phyloP scores from a whole-genome alignment of 441 rosid genomes.

The Hura crepitans region DNA sequence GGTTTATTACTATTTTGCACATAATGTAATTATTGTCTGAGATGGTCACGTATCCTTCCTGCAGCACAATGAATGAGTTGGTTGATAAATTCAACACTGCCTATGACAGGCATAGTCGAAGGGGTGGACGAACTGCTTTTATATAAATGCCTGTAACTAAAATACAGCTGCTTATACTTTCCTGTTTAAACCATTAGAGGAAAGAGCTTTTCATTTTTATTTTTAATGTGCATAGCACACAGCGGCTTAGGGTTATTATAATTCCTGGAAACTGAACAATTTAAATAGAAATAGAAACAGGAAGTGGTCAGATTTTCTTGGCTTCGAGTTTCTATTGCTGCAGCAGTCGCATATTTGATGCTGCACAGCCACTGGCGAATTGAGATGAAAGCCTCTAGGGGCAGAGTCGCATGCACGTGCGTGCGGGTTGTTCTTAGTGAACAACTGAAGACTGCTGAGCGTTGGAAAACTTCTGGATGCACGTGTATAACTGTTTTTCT shows the following conservation, averaged over 20 bases:
- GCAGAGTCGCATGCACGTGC: no score
- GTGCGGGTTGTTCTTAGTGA: no score
- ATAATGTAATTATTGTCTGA: neutral
- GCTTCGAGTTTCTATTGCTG: neutral
- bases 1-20: neutral
- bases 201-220: constrained; percentile 4
- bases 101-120: constrained; percentile 78
- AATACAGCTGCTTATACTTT: neutral
- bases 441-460: no score
- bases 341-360: neutral
- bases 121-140: constrained; percentile 88
- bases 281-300: constrained; percentile 23
- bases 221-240: constrained; percentile 28
- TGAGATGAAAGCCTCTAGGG: no score
- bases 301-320: constrained; percentile 12
- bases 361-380: neutral
- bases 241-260: constrained; percentile 21
- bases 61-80: constrained; percentile 89
- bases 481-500: no score
- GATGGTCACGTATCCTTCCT: neutral
- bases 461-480: no score
- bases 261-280: constrained; percentile 17
- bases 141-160: constrained; percentile 36
- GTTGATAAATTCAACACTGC: constrained; percentile 93
- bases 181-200: constrained; percentile 10